phyloP scores from a whole-genome alignment of 2,329 filamentous ascomycete species.

The Talaromyces sp. region DNA sequence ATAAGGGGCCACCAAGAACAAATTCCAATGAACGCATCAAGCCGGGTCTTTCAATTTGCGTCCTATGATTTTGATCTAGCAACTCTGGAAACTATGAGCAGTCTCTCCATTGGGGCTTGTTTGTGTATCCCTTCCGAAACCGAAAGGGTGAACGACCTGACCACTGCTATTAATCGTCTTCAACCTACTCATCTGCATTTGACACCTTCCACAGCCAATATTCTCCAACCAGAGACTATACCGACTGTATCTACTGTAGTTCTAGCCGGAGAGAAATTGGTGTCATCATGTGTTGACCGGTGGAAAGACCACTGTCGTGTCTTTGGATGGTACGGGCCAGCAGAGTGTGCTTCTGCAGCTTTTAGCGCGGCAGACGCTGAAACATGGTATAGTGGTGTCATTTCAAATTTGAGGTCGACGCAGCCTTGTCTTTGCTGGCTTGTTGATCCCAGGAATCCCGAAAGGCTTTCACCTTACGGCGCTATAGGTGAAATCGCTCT shows the following conservation, averaged over 20 bases:
- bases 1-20: neutral
- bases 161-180: slow-evolving; percentile 38
- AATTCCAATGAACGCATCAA: slow-evolving; percentile 31
- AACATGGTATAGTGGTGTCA: slow-evolving; percentile 19
- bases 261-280: slow-evolving; percentile 2
- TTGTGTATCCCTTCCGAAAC: slow-evolving; percentile 18
- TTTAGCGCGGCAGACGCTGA: neutral
- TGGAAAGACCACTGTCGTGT: slow-evolving; percentile 20
- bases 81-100: slow-evolving; percentile 31
- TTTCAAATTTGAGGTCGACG: neutral
- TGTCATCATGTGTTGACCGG: slow-evolving; percentile 34
- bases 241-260: neutral
- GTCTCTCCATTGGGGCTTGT: slow-evolving; percentile 22
- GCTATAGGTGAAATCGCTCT: slow-evolving; percentile 42
- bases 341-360: slow-evolving; percentile 10
- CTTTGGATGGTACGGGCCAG: slow-evolving; percentile 17
- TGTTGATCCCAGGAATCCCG: neutral
- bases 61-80: slow-evolving; percentile 27
- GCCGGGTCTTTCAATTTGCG: slow-evolving; percentile 38
- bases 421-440: slow-evolving; percentile 11
- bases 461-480: slow-evolving; percentile 30
- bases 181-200: neutral
- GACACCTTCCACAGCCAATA: slow-evolving; percentile 6
- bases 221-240: neutral
- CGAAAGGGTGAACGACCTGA: slow-evolving; percentile 31